Base-by-base conservation (phyloP, 2,329 filamentous ascomycete species). In the Tolypocladium album region DNA sequence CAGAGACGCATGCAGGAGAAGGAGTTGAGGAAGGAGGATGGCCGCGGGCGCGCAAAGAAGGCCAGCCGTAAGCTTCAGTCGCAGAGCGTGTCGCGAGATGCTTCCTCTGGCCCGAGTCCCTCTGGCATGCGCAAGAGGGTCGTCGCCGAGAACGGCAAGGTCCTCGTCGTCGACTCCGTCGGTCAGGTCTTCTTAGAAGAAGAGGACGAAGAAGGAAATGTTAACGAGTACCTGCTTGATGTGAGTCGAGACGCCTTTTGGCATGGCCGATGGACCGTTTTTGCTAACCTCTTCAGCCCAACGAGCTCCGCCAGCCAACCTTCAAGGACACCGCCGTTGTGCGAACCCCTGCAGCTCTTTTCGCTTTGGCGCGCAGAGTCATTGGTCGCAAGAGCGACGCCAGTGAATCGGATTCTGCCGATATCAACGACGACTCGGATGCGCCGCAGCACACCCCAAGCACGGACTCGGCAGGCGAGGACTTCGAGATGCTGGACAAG, bases 101-200 rank as follows among this genome's bases (percentile, higher is more conserved):
- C 83, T 0, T 79, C 82, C 63, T 74, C 80, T 59, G 84, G 85
- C 13, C 60, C 68, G 34, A 61, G 61, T 58, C 85, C 90, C 1
- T 83, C 86, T 43, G 92, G 92, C 24, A 81, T 88, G 40, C 90
- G 90, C 76, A 96, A 93, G 81, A 83, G 90, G 42, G 90, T 97
- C 20, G 85, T 92, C 34, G 93, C 92, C 2, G 89, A 96, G 79
- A 99, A 99, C 68, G 94, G 94, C 66, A 99, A 97, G 79, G 82
- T 96, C 0, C 79, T 99, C 43, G 88, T 99, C 60, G 94, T 99
- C 4, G 93, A 99, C 74, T 90, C 90, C 0, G 79, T 88, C 12
- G 94, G 94, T 36, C 92, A 97, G 67, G 94, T 99, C 15, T 99
- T 90, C 70, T 80, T 99, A n/a, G 92, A 97, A 74, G 90, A 96